phyloP scores from a whole-genome alignment of 139 green algal genomes.

The Choricystis sp. region DNA sequence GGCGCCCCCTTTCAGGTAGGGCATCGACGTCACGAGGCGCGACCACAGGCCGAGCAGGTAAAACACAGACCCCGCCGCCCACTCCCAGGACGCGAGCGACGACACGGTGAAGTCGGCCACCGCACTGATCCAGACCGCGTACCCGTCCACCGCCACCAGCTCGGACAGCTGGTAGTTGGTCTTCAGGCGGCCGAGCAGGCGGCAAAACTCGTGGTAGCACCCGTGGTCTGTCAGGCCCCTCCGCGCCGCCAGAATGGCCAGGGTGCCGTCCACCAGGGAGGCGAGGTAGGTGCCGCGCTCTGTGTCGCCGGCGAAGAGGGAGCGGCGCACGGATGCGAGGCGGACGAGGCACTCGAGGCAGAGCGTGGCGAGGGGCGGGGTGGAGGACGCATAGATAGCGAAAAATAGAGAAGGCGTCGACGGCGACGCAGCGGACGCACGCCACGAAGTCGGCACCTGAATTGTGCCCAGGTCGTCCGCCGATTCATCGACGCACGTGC shows the following conservation, averaged over 20 bases:
- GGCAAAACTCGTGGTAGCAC: slow-evolving; percentile 96
- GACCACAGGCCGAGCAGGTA: slow-evolving; percentile 90
- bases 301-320: slow-evolving; percentile 71
- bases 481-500: slow-evolving; percentile 86
- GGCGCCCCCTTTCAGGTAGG: slow-evolving; percentile 86
- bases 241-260: slow-evolving; percentile 45
- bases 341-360: slow-evolving; percentile 70
- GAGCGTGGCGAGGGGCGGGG: slow-evolving; percentile 60
- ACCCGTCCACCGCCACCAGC: slow-evolving; percentile 60
- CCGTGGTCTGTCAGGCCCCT: slow-evolving; percentile 64
- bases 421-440: slow-evolving; percentile 70
- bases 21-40: slow-evolving; percentile 74
- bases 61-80: slow-evolving; percentile 55
- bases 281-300: slow-evolving; percentile 74
- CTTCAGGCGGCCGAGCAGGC: slow-evolving; percentile 85
- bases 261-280: slow-evolving; percentile 37
- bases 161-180: slow-evolving; percentile 95
- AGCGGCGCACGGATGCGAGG: slow-evolving; percentile 77
- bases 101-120: slow-evolving; percentile 82
- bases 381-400: slow-evolving; percentile 63
- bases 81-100: slow-evolving; percentile 67
- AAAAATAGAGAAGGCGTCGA: slow-evolving; percentile 78
- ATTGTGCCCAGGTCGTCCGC: slow-evolving; percentile 91
- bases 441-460: slow-evolving; percentile 48
- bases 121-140: slow-evolving; percentile 82